Percentiles rank a stretch among this genome's conserved stretches.
These are phyloP conservation scores for Wickerhamomyces hampshirensis DNA, from an alignment of 805 yeast species.

Conservation along the genomic window DNA sequence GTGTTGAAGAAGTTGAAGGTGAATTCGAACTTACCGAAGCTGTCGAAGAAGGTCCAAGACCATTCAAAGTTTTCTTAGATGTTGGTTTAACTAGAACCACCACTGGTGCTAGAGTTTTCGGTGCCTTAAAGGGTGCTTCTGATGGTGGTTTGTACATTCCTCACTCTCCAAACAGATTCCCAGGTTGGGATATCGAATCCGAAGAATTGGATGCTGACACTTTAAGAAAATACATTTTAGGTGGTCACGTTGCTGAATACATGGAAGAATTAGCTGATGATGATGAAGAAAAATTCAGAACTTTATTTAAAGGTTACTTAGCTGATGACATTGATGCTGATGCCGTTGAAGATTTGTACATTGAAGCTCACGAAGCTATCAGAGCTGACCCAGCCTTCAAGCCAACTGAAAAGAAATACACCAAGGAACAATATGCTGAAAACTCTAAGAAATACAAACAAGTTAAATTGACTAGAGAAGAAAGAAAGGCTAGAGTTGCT, in stretches of 20 bases:
- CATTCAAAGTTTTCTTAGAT: slow-evolving; percentile 99
- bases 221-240: slow-evolving; percentile 98
- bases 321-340: slow-evolving; percentile 98
- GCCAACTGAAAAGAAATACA: slow-evolving; percentile 86
- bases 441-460: slow-evolving; percentile 89
- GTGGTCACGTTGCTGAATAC: slow-evolving; percentile 99
- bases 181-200: slow-evolving; percentile 99
- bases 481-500: slow-evolving; percentile 85
- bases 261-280: slow-evolving; percentile 99
- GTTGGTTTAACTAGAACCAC: slow-evolving; percentile 99
- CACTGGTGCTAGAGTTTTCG: slow-evolving; percentile 99
- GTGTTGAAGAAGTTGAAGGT: slow-evolving; percentile 99
- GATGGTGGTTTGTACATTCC: slow-evolving; percentile 99
- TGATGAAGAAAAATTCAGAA: slow-evolving; percentile 98
- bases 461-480: slow-evolving; percentile 82
- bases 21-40: slow-evolving; percentile 98
- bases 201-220: slow-evolving; percentile 98
- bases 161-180: slow-evolving; percentile 99
- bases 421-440: slow-evolving; percentile 98
- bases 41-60: slow-evolving; percentile 98
- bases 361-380: slow-evolving; percentile 90
- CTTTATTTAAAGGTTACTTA: slow-evolving; percentile 92
- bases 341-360: slow-evolving; percentile 91
- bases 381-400: slow-evolving; percentile 93
- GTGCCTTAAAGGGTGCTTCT: slow-evolving; percentile 99